Conservation (phyloP, 1,139 yeast genomes). For the Blastobotrys petasosporus region DNA sequence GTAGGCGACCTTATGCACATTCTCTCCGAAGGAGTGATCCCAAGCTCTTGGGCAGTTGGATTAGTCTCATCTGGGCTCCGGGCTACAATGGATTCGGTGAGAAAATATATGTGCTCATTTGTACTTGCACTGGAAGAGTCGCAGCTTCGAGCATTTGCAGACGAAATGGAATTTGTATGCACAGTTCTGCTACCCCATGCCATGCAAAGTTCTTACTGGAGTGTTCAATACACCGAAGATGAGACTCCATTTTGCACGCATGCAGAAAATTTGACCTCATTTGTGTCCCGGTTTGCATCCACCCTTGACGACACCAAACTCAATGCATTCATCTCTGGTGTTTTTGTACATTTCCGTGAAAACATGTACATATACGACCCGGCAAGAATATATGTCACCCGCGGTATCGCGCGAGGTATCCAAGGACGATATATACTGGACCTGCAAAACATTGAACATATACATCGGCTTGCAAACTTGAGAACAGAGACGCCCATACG, state of each 20-base stretch:
- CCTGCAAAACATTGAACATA: slow-evolving; percentile 27
- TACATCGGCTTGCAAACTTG: slow-evolving; percentile 46
- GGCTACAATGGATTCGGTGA: slow-evolving; percentile 75
- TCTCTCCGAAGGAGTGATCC: slow-evolving; percentile 49
- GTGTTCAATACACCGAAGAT: slow-evolving; percentile 33
- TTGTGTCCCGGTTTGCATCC: slow-evolving; percentile 43
- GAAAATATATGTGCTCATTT: slow-evolving; percentile 56
- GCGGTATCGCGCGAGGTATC: slow-evolving; percentile 55
- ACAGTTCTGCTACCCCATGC: slow-evolving; percentile 54
- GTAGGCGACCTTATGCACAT: slow-evolving; percentile 54
- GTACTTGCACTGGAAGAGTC: slow-evolving; percentile 49
- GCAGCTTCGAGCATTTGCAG: slow-evolving; percentile 45
- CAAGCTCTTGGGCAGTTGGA: slow-evolving; percentile 66
- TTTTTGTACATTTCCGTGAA: slow-evolving; percentile 45
- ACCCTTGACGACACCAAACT: slow-evolving; percentile 36
- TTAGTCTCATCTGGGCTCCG: slow-evolving; percentile 68
- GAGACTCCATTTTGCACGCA: slow-evolving; percentile 45
- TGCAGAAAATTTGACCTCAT: slow-evolving; percentile 48
- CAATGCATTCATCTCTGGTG: slow-evolving; percentile 27
- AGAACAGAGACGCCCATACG: slow-evolving; percentile 57
- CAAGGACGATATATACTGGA: slow-evolving; percentile 30
- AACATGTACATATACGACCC: slow-evolving; percentile 60
- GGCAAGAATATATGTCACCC: slow-evolving; percentile 55
- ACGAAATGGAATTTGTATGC: slow-evolving; percentile 43
- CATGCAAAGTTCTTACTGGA: slow-evolving; percentile 52